These are phyloP conservation scores for Mortierella sp. DNA, from an alignment of 371 early-diverging fungal genomes.

Conservation along the genomic window DNA sequence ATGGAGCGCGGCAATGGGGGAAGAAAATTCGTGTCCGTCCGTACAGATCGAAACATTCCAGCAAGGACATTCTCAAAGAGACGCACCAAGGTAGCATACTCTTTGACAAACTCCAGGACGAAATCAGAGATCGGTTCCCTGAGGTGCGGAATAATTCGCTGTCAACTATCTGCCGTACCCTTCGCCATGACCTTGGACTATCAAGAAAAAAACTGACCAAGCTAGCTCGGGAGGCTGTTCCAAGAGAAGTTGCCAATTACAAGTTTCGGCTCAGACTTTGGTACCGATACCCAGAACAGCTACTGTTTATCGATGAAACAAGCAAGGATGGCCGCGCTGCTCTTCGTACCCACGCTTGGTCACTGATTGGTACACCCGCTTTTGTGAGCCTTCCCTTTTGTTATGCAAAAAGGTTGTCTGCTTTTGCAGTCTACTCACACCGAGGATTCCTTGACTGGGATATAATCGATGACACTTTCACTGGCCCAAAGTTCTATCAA, in stretches of 20 bases:
- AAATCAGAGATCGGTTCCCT: neutral
- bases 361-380: conserved; percentile 3
- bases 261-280: neutral
- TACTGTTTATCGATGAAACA: too few relatives aligned
- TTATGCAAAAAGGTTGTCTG: too few relatives aligned
- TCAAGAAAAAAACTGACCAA: conserved; percentile 9
- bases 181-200: conserved; percentile 2
- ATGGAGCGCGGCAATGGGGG: too few relatives aligned
- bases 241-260: conserved; percentile 4
- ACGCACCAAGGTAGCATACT: too few relatives aligned
- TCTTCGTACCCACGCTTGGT: conserved; percentile 7
- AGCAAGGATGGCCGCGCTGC: too few relatives aligned
- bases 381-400: conserved; percentile 10
- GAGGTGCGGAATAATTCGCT: conserved; percentile 1
- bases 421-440: conserved; percentile 7
- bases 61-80: too few relatives aligned
- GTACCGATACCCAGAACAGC: conserved; percentile 15
- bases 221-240: conserved; percentile 6
- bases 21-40: too few relatives aligned
- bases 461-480: conserved; percentile 7
- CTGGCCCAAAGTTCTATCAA: neutral
- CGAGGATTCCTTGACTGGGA: conserved; percentile 13
- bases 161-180: conserved; percentile 8
- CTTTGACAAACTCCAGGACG: too few relatives aligned
- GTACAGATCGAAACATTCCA: too few relatives aligned